Evolutionary conservation across 257 asterid genomes (phyloP), one percentile per base, ranked within the genome.

Genomic region (Mentha longifolia): DNA sequence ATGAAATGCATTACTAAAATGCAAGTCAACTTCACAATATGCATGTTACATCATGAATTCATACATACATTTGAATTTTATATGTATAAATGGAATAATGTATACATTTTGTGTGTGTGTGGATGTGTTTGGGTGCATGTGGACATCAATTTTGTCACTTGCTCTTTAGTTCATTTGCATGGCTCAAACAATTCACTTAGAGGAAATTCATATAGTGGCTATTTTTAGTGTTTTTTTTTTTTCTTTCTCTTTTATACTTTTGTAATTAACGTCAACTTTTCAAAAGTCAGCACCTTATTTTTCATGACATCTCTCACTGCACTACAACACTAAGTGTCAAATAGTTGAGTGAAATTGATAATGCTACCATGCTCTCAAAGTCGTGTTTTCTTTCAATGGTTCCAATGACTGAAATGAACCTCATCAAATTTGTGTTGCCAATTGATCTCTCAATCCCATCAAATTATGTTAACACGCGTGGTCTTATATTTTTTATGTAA

Each of bases 21-120:
- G 60, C 31, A 85, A 87, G 97, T 91, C 97, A 91, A 88, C 92
- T 75, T 80, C 77, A 85, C 85, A 75, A 72, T 70, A 76, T 64
- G 76, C 58, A 64, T 62, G 82, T 82, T 79, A 78, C 83, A 79
- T 73, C 83, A 76, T 15, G 9, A 0, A 61, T 15, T 4, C 14
- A 50, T 51, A 65, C 17, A 68, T 55, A 10, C 3, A 63, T 17
- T 35, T 16, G 5, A 35, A 35, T 5, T 5, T 35, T 35, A 33
- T 33, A 33, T 33, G 6, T 33, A 33, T 33, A 33, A 33, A 6
- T 33, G 37, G 6, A 33, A 33, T 41, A 14, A 22, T 64, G 56
- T 12, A 15, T 14, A n/a, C 7, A 20, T 11, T 7, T 63, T 22
- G 25, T 22, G 56, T 63, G 39, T 63, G 37, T 64, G 39, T 30